Percentiles rank a stretch among this genome's conserved stretches.
These are phyloP conservation scores for Spinacia oleracea DNA, from an alignment of 179 eudicot species.

Conservation along the genomic window DNA sequence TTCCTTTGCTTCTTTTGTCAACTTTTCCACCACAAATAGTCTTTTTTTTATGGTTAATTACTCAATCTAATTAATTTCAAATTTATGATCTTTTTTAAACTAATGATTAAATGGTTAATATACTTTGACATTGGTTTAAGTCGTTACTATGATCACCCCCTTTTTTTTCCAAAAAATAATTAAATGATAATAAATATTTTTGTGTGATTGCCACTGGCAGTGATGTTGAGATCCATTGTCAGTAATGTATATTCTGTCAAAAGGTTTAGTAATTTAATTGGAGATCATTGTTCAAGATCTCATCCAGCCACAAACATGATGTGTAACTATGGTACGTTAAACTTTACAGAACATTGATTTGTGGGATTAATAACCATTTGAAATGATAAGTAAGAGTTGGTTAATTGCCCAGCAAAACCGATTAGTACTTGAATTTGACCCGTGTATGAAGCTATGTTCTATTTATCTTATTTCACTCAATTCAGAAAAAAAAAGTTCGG, in stretches of 20 bases:
- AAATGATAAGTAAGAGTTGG: not conserved
- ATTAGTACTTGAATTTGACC: no score
- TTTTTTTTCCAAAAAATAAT: no score
- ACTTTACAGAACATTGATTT: not conserved
- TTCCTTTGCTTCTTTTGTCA: conserved; percentile 33
- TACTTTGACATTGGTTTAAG: conserved; percentile 9
- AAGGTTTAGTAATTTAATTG: not conserved
- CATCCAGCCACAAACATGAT: conserved; percentile 3
- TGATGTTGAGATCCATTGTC: not conserved
- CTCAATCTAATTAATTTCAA: not conserved
- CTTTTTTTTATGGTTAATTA: conserved; percentile 25
- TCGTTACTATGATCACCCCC: not conserved
- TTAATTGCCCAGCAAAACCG: no score
- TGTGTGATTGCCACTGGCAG: not conserved
- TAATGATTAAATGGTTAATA: conserved; percentile 8
- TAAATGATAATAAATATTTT: no score
- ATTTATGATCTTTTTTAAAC: not conserved
- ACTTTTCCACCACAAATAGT: conserved; percentile 37
- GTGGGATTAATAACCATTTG: not conserved
- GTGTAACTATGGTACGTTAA: not conserved
- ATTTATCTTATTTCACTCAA: no score
- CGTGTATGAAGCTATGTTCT: no score
- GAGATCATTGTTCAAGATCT: not conserved
- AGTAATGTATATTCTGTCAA: conserved; percentile 1
- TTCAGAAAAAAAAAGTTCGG: no score